Percentiles rank a stretch among this genome's conserved stretches.
Evolutionary conservation across 768 basidiomycete genomes (phyloP).

Genomic region (Suillus fuscotomentosus): DNA sequence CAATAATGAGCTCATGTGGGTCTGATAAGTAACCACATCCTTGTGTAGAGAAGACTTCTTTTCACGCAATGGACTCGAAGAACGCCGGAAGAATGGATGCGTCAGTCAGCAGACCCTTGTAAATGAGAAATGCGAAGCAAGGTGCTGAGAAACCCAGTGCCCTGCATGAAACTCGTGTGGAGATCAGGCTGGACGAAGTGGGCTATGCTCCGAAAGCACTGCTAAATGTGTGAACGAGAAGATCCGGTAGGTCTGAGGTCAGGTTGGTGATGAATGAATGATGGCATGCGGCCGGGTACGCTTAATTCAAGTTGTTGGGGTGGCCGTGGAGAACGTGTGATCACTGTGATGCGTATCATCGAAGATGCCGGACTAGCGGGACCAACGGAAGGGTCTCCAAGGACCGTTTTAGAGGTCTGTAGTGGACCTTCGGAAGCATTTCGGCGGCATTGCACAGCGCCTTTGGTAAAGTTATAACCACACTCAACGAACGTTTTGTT

Average conservation of each 20-base stretch:
- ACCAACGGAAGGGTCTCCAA: background rate
- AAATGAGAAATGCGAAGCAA: background rate
- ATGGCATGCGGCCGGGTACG: background rate
- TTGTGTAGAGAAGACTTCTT: background rate
- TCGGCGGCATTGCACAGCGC: conserved; percentile 2
- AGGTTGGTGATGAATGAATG: background rate
- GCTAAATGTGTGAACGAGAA: background rate
- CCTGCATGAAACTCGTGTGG: background rate
- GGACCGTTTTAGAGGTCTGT: background rate
- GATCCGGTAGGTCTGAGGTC: background rate
- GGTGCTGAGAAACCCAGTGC: background rate
- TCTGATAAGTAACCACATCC: background rate
- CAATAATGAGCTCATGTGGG: background rate
- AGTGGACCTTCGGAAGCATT: background rate
- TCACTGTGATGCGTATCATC: background rate
- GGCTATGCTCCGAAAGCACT: conserved; percentile 2
- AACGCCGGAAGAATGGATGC: background rate
- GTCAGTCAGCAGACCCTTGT: background rate
- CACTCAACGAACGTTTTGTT: conserved; percentile 3
- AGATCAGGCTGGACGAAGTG: background rate
- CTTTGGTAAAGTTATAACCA: conserved; percentile 3
- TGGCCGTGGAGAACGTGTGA: background rate
- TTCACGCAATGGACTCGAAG: background rate
- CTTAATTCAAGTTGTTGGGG: background rate
- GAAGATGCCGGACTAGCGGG: background rate